A percentile compares a stretch with the other conserved stretches of the same genome.
Evolutionary conservation across 1,284 basidiomycete species (phyloP).

Genomic region (Flammula alnicola): DNA sequence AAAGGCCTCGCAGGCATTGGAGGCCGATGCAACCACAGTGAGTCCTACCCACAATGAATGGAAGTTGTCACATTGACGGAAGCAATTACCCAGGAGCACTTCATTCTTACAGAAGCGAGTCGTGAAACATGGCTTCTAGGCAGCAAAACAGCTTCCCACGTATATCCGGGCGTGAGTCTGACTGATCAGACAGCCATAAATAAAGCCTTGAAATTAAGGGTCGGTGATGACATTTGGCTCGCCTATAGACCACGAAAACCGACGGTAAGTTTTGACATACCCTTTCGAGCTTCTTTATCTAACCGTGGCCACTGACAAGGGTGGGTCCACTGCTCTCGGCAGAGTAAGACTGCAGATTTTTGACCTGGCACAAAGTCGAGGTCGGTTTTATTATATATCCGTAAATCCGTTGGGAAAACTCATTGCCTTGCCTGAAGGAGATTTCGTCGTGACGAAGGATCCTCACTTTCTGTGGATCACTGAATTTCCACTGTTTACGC

Average conservation of each 20-base stretch:
- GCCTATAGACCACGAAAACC: conserved; percentile 42
- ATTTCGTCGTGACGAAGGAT: conserved; percentile 52
- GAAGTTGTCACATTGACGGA: too few relatives aligned
- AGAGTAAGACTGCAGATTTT: conserved; percentile 72
- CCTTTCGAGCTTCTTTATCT: conserved; percentile 8
- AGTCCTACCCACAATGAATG: too few relatives aligned
- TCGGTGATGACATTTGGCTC: conserved; percentile 53
- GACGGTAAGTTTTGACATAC: conserved; percentile 35
- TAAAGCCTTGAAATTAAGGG: conserved; percentile 37
- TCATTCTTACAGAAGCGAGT: conserved; percentile 49
- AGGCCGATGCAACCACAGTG: conserved; percentile 15
- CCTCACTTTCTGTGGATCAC: conserved; percentile 96
- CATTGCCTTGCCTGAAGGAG: conserved; percentile 43
- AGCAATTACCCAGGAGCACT: conserved; percentile 51
- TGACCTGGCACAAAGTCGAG: conserved; percentile 62
- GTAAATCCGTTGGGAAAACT: background rate
- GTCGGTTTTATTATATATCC: conserved; percentile 43
- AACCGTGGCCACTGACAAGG: conserved; percentile 48
- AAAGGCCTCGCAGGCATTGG: conserved; percentile 43
- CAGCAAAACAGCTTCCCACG: conserved; percentile 35
- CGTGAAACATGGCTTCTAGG: conserved; percentile 49
- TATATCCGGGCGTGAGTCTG: conserved; percentile 30
- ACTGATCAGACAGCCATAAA: conserved; percentile 35
- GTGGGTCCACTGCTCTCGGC: conserved; percentile 85
- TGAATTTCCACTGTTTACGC: conserved; percentile 94